phyloP scores from a whole-genome alignment of 2,329 filamentous ascomycete species.

The Didymella arachidicola region DNA sequence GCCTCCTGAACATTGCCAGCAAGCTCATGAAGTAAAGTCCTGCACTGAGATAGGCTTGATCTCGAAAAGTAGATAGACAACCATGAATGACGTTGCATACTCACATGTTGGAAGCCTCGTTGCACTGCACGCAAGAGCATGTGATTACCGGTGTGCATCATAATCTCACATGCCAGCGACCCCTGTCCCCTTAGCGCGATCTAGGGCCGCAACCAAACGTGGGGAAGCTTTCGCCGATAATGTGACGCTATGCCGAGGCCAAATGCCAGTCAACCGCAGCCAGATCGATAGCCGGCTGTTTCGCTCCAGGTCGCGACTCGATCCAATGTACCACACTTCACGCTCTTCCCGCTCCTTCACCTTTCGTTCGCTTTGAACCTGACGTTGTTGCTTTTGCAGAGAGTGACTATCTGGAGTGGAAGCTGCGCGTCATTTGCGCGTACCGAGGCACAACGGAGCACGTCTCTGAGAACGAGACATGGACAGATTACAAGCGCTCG shows the following conservation, averaged over 20 bases:
- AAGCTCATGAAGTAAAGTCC: slow-evolving; percentile 62
- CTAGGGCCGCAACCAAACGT: slow-evolving; percentile 30
- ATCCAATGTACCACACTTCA: slow-evolving; percentile 15
- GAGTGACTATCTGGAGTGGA: not conserved
- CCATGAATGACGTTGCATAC: not conserved
- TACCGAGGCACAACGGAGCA: slow-evolving; percentile 37
- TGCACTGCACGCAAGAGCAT: slow-evolving; percentile 21
- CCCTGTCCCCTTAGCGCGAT: slow-evolving; percentile 30
- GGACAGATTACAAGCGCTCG: slow-evolving; percentile 46
- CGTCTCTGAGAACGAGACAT: slow-evolving; percentile 27
- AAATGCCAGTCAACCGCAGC: slow-evolving; percentile 32
- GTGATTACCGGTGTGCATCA: slow-evolving; percentile 19
- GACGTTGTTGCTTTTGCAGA: not conserved
- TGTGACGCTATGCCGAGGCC: slow-evolving; percentile 49
- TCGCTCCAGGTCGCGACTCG: slow-evolving; percentile 16
- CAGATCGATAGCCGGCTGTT: slow-evolving; percentile 26
- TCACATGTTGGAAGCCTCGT: not conserved
- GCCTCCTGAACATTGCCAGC: slow-evolving; percentile 65
- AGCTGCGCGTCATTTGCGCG: slow-evolving; percentile 18
- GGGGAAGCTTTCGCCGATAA: slow-evolving; percentile 42
- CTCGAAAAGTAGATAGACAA: not conserved
- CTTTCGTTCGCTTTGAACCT: not conserved
- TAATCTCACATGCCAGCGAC: slow-evolving; percentile 39
- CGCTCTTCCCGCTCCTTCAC: not conserved
- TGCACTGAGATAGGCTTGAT: not conserved